A percentile compares a stretch with the other conserved stretches of the same genome.
These are phyloP conservation scores for Viola odorata DNA, from an alignment of 345 rosid genomes.

Conservation along the genomic window DNA sequence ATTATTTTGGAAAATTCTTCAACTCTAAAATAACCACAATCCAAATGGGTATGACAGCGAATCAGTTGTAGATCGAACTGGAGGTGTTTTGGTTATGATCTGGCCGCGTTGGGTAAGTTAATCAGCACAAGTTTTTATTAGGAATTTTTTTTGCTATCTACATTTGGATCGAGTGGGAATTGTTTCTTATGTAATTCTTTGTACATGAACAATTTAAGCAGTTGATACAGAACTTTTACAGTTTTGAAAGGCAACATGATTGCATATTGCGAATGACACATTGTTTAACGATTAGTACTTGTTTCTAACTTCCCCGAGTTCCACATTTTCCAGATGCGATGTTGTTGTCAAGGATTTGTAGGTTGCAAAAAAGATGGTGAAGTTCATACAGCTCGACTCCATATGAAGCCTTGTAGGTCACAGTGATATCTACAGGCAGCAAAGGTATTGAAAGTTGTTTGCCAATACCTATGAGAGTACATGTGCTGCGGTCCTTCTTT, in stretches of 20 bases:
- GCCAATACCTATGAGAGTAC: slow-evolving; percentile 41
- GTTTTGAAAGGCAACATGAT: background rate
- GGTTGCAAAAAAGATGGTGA: slow-evolving; percentile 69
- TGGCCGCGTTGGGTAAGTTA: slow-evolving; percentile 87
- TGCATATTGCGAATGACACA: background rate
- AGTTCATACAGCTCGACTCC: slow-evolving; percentile 68
- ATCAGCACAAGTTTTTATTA: background rate
- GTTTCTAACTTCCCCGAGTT: background rate
- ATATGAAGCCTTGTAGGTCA: slow-evolving; percentile 67
- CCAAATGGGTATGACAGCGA: slow-evolving; percentile 32
- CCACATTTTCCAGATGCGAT: slow-evolving; percentile 58
- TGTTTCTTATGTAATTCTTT: too few relatives aligned
- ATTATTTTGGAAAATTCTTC: too few relatives aligned
- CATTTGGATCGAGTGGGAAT: too few relatives aligned
- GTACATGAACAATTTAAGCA: too few relatives aligned
- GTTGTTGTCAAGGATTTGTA: slow-evolving; percentile 56
- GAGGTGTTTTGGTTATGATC: slow-evolving; percentile 71
- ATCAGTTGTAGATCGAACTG: slow-evolving; percentile 63
- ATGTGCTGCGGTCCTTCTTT: slow-evolving; percentile 39
- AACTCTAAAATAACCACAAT: too few relatives aligned
- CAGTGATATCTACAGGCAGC: slow-evolving; percentile 86
- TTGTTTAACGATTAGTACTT: background rate
- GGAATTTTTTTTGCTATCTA: too few relatives aligned
- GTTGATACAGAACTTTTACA: background rate
- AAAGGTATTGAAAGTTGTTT: slow-evolving; percentile 49